Evolutionary conservation across 108 stramenopile species (phyloP).

Genomic region (Epithemia pelagica): DNA sequence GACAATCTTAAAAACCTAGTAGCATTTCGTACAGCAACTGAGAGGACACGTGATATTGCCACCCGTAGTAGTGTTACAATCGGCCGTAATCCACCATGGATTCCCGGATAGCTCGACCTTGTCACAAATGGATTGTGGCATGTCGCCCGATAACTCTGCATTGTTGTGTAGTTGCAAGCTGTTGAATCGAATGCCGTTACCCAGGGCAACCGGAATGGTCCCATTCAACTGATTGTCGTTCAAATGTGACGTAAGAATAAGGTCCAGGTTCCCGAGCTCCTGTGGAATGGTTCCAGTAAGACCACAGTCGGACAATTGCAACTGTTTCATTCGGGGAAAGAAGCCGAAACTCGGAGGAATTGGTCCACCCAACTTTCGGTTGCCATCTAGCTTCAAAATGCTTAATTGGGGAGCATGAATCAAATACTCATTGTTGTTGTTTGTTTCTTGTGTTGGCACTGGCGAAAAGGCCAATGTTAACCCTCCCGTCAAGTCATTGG

Average conservation of each 20-base stretch:
- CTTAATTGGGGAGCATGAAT: too few species aligned
- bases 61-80: too few species aligned
- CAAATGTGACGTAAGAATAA: not conserved
- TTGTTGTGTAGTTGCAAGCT: not conserved
- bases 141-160: not conserved
- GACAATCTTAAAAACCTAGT: too few species aligned
- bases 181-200: not conserved
- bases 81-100: too few species aligned
- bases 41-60: too few species aligned
- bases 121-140: too few species aligned
- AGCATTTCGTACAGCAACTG: too few species aligned
- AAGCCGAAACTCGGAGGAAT: conserved; percentile 14
- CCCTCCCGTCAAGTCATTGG: too few species aligned
- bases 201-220: not conserved
- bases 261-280: not conserved
- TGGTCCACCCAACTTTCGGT: conserved; percentile 27
- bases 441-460: too few species aligned
- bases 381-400: conserved; percentile 40
- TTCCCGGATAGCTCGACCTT: too few species aligned
- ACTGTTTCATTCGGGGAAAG: not conserved
- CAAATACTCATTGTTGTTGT: too few species aligned
- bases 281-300: not conserved
- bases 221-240: not conserved
- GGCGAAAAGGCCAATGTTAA: too few species aligned
- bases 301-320: not conserved